A percentile compares a stretch with the other conserved stretches of the same genome.
Conservation (phyloP, 768 basidiomycete genomes). For the Auriscalpium microsporum region DNA sequence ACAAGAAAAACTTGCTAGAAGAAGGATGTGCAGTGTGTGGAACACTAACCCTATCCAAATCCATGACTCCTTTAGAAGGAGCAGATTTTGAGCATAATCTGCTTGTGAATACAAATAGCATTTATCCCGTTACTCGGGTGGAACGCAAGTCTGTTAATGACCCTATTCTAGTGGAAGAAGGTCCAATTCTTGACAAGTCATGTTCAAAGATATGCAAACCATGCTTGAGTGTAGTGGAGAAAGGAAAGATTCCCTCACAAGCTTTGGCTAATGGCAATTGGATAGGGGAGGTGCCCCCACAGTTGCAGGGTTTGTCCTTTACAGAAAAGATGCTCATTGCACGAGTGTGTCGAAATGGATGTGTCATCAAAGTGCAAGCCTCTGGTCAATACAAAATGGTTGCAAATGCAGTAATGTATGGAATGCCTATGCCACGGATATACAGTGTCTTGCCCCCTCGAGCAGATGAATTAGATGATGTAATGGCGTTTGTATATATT, state of each 20-base stretch:
- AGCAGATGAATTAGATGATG: conserved; percentile 24
- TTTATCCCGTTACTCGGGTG: background rate
- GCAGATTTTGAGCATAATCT: background rate
- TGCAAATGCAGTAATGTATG: conserved; percentile 27
- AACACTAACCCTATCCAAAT: too few relatives aligned
- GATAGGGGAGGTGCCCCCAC: too few relatives aligned
- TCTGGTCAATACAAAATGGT: conserved; percentile 23
- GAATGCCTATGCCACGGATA: conserved; percentile 23
- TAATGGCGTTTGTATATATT: conserved; percentile 25
- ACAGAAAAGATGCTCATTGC: conserved; percentile 2
- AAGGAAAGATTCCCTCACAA: background rate
- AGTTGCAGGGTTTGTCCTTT: too few relatives aligned
- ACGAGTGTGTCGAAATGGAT: conserved; percentile 9
- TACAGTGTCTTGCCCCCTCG: conserved; percentile 27
- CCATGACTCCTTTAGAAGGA: background rate
- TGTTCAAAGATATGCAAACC: background rate
- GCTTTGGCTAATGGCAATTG: too few relatives aligned
- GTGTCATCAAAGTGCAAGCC: conserved; percentile 10
- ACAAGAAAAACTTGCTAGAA: background rate
- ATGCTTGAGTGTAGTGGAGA: background rate
- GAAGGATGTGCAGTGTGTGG: too few relatives aligned
- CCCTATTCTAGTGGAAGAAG: background rate
- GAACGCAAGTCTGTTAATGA: background rate
- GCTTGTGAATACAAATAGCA: background rate
- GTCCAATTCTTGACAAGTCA: background rate